Evolutionary conservation across 2,329 filamentous ascomycete genomes (phyloP), one percentile per base, ranked within the genome.

Genomic region (Trichothecium sympodiale): DNA sequence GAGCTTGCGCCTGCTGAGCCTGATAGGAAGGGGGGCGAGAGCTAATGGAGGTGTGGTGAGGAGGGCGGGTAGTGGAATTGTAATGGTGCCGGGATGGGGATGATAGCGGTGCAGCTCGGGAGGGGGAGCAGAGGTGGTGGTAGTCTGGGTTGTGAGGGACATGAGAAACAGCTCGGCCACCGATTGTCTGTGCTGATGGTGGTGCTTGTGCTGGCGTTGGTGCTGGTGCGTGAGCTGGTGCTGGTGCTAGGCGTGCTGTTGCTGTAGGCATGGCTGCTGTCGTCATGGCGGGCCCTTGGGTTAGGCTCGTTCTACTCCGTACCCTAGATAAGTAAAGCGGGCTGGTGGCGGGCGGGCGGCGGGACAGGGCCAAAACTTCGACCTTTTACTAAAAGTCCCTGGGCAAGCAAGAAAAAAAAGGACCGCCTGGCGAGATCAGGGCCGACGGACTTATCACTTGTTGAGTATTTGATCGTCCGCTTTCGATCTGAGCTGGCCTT

Each of bases 21-120:
- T 37, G 49, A 41, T 37, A 47, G 36, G 35, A 42, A 10, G 27
- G 26, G 34, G 15, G 34, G 34, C 14, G 27, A 26, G 20, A 31
- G 30, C 20, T 25, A 25, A 25, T 25, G 20, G 20, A 25, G 20
- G 20, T 25, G 20, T 25, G 34, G 23, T 43, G 42, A 41, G 46
- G 47, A 35, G 47, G 53, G 41, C 52, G 48, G 43, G 49, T 46
- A 40, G 53, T 51, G 43, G 53, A 52, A 43, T 50, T 53, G 40
- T 55, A 58, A 45, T 50, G 55, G 40, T 52, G 55, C 42, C 55
- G 54, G 43, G 53, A 47, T 43, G 53, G 55, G 42, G 47, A 43
- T 34, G 48, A 48, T 41, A 9, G 7, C 5, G 6, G 15, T 10
- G 17, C 15, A 20, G 10, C n/a, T 28, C 33, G 33, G n/a, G 33